Conservation (phyloP, 169 alveolate genomes). For the Miamiensis avidus region DNA sequence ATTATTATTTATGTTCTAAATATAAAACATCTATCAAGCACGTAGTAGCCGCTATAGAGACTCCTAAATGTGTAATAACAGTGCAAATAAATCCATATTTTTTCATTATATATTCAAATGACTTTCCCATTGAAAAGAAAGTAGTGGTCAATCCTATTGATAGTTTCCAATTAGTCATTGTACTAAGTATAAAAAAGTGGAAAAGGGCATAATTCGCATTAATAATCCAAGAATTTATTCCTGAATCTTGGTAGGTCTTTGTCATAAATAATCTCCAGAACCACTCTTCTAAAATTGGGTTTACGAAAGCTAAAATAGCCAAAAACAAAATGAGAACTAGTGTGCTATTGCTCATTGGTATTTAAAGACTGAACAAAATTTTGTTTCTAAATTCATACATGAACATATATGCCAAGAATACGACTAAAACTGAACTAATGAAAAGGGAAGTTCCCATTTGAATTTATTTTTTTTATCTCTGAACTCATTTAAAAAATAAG, state of each 20-base stretch:
- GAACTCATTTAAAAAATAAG: background rate
- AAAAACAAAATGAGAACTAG: background rate
- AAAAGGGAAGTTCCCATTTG: background rate
- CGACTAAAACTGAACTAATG: background rate
- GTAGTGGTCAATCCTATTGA: slow-evolving; percentile 15
- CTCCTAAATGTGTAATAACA: slow-evolving; percentile 10
- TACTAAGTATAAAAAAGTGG: background rate
- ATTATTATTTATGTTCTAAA: background rate
- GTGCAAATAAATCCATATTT: slow-evolving; percentile 8
- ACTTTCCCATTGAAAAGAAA: slow-evolving; percentile 9
- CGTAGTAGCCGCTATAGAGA: background rate
- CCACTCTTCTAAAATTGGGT: slow-evolving; percentile 24
- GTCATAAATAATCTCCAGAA: slow-evolving; percentile 19
- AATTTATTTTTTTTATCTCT: background rate
- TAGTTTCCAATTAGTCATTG: slow-evolving; percentile 5
- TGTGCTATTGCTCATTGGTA: background rate
- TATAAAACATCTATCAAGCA: slow-evolving; percentile 8
- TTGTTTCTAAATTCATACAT: background rate
- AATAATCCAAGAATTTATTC: background rate
- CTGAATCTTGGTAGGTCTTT: background rate
- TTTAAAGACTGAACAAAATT: background rate
- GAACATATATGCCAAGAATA: background rate
- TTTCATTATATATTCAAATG: slow-evolving; percentile 5
- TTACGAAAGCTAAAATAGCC: background rate
- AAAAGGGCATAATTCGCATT: background rate